A percentile compares a stretch with the other conserved stretches of the same genome.
Evolutionary conservation across 257 asterid genomes (phyloP).

Genomic region (Osmanthus fragrans): DNA sequence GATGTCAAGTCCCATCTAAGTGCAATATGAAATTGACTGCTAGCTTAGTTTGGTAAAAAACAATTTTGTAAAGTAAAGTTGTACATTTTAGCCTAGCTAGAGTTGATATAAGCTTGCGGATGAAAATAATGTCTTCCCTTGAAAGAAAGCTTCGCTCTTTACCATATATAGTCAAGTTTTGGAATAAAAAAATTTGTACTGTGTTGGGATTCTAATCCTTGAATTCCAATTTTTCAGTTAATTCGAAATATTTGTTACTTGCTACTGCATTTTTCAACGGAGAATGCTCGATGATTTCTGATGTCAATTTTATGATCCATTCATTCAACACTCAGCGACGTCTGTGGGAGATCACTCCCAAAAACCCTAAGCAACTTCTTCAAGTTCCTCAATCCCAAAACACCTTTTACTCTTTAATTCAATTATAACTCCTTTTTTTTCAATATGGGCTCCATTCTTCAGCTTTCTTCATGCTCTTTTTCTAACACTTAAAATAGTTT

Average conservation of each 20-base stretch:
- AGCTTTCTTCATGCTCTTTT: conserved; percentile 34
- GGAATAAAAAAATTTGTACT: no score
- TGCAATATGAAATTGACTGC: background rate
- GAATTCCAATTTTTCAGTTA: background rate
- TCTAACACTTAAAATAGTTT: conserved; percentile 30
- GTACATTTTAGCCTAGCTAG: no score
- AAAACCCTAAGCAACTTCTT: conserved; percentile 28
- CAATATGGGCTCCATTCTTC: conserved; percentile 14
- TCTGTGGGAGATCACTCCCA: background rate
- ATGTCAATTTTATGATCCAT: background rate
- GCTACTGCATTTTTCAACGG: background rate
- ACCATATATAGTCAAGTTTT: background rate
- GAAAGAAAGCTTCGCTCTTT: background rate
- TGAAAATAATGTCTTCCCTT: no score
- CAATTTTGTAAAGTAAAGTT: no score
- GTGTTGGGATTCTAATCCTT: background rate
- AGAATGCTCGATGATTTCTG: background rate
- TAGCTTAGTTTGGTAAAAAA: background rate
- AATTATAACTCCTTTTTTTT: background rate
- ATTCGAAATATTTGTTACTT: background rate
- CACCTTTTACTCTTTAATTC: conserved; percentile 20
- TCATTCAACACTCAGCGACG: background rate
- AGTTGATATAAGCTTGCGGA: no score
- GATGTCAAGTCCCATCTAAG: conserved; percentile 26
- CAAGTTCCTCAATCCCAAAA: conserved; percentile 48